These are phyloP conservation scores for Trametes hirsuta DNA, from an alignment of 1,284 basidiomycete genomes.

Conservation along the genomic window DNA sequence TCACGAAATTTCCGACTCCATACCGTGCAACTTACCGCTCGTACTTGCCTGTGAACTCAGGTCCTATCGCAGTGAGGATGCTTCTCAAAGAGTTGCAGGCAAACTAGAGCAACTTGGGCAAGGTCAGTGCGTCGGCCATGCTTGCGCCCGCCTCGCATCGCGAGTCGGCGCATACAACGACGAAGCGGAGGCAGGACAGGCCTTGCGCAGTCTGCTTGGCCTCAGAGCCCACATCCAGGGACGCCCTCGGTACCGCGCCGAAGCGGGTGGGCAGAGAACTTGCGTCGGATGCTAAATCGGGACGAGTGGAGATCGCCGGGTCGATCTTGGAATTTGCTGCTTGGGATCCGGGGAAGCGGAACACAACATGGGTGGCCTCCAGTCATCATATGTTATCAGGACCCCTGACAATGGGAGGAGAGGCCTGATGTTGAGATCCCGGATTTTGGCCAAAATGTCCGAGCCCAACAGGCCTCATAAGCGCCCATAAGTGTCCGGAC, in stretches of 20 bases:
- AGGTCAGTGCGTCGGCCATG: too few species aligned
- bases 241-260: background rate
- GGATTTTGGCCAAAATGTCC: too few species aligned
- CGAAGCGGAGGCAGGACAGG: background rate
- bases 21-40: background rate
- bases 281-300: background rate
- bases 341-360: background rate
- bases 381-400: background rate
- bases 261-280: background rate
- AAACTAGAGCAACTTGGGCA: background rate
- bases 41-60: background rate
- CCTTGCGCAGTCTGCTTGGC: background rate
- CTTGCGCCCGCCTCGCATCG: too few species aligned
- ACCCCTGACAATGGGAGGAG: too few species aligned
- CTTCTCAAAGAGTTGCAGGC: background rate
- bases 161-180: background rate
- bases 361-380: background rate
- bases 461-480: too few species aligned
- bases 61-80: background rate
- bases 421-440: too few species aligned
- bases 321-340: background rate
- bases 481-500: too few species aligned
- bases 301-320: slow-evolving; percentile 8
- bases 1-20: background rate
- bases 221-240: background rate